Conservation (phyloP, 1,139 yeast genomes). For the Yamadazyma atmosphaerica region DNA sequence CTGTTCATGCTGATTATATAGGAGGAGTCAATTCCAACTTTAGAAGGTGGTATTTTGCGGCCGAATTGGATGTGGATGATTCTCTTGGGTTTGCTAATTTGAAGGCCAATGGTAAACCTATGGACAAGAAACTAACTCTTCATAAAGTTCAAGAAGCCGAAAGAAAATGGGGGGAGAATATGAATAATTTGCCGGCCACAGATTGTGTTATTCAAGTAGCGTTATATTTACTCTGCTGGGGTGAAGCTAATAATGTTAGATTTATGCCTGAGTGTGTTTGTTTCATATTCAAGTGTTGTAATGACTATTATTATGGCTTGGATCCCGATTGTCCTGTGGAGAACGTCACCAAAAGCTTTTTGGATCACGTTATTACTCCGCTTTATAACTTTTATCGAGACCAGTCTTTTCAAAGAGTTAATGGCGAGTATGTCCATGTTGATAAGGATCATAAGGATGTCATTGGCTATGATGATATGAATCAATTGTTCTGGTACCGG, state of each 20-base stretch:
- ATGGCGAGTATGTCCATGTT: slow-evolving; percentile 38
- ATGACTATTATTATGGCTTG: slow-evolving; percentile 59
- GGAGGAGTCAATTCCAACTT: slow-evolving; percentile 94
- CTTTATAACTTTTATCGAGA: slow-evolving; percentile 61
- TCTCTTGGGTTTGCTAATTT: slow-evolving; percentile 71
- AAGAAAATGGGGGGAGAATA: slow-evolving; percentile 66
- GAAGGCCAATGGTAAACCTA: slow-evolving; percentile 34
- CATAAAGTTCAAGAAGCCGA: slow-evolving; percentile 67
- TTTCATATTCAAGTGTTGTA: slow-evolving; percentile 75
- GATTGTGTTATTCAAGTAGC: slow-evolving; percentile 68
- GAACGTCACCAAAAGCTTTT: slow-evolving; percentile 34
- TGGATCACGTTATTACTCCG: slow-evolving; percentile 75
- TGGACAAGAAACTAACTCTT: slow-evolving; percentile 31
- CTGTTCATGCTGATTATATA: slow-evolving; percentile 72
- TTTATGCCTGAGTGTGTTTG: slow-evolving; percentile 87
- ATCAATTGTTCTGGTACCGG: slow-evolving; percentile 61
- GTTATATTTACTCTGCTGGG: slow-evolving; percentile 78
- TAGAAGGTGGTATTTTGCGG: slow-evolving; percentile 95
- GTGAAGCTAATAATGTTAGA: slow-evolving; percentile 81
- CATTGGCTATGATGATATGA: slow-evolving; percentile 66
- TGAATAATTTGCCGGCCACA: slow-evolving; percentile 53
- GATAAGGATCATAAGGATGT: slow-evolving; percentile 55
- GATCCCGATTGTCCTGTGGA: slow-evolving; percentile 28
- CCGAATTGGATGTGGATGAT: slow-evolving; percentile 83
- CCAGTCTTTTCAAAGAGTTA: slow-evolving; percentile 47